Evolutionary conservation across 345 rosid genomes (phyloP).

Genomic region (Gossypium ekmanianum): DNA sequence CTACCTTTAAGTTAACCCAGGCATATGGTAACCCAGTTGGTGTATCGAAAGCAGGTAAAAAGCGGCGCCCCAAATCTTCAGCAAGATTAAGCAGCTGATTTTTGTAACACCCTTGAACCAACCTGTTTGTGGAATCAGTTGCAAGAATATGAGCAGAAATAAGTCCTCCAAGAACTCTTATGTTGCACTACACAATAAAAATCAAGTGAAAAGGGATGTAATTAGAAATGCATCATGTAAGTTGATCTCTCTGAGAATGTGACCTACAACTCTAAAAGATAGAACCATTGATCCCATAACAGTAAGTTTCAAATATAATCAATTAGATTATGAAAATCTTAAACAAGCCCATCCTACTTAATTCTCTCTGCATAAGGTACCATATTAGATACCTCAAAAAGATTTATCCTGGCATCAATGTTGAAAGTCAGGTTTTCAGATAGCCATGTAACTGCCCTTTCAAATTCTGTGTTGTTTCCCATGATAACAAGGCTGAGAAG

Average conservation of each 20-base stretch:
- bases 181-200: slow-evolving; percentile 77
- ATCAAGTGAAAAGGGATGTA: slow-evolving; percentile 25
- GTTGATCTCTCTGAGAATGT: slow-evolving; percentile 5
- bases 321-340: neutral
- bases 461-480: slow-evolving; percentile 86
- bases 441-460: slow-evolving; percentile 77
- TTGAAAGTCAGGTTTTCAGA: slow-evolving; percentile 76
- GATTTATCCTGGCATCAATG: slow-evolving; percentile 84
- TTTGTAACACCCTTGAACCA: slow-evolving; percentile 68
- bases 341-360: neutral
- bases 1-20: slow-evolving; percentile 95
- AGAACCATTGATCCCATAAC: neutral
- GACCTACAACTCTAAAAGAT: neutral
- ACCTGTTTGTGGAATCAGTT: slow-evolving; percentile 66
- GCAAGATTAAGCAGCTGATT: slow-evolving; percentile 76
- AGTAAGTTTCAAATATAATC: slow-evolving; percentile 8
- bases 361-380: neutral
- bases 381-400: slow-evolving; percentile 67
- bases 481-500: slow-evolving; percentile 77
- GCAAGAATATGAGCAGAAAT: slow-evolving; percentile 99
- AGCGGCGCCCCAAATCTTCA: slow-evolving; percentile 84
- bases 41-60: slow-evolving; percentile 79
- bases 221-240: slow-evolving; percentile 24
- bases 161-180: slow-evolving; percentile 99
- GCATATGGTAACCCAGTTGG: slow-evolving; percentile 93